Evolutionary conservation across 2,329 filamentous ascomycete genomes (phyloP).

Genomic region (Fusarium xylarioides): DNA sequence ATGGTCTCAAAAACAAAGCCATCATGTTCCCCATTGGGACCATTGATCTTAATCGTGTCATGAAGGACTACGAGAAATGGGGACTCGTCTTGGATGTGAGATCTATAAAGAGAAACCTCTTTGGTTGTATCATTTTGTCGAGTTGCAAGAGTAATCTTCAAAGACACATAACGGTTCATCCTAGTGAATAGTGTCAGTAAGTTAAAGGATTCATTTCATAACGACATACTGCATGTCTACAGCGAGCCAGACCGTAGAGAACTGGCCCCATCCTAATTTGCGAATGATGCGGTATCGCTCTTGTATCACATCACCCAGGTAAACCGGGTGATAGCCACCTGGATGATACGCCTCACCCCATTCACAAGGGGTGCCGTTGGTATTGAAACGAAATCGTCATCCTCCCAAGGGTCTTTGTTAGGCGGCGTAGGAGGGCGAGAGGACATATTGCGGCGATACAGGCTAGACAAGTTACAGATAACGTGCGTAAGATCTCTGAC

Average conservation of each 20-base stretch:
- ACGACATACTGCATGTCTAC: not conserved
- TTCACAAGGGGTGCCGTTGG: not conserved
- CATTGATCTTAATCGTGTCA: not conserved
- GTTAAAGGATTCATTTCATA: rapidly evolving
- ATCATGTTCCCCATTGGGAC: not conserved
- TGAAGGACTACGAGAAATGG: not conserved
- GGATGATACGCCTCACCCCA: not conserved
- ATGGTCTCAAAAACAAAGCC: not conserved
- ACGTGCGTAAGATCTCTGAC: not conserved
- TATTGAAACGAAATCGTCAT: not conserved
- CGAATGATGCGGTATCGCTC: not conserved
- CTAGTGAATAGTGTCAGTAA: not conserved
- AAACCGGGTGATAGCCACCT: not conserved
- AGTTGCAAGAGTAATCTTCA: not conserved
- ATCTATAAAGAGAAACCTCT: not conserved
- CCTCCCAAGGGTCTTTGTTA: not conserved
- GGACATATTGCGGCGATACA: not conserved
- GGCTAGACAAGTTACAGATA: not conserved
- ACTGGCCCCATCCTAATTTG: not conserved
- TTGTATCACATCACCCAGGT: not conserved
- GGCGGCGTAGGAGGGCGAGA: not conserved
- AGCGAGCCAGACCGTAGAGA: not conserved
- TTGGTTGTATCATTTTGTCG: not conserved
- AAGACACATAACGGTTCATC: not conserved
- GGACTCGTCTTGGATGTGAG: not conserved